These are phyloP conservation scores for Rhizophora apiculata DNA, from an alignment of 345 rosid genomes.

Conservation along the genomic window DNA sequence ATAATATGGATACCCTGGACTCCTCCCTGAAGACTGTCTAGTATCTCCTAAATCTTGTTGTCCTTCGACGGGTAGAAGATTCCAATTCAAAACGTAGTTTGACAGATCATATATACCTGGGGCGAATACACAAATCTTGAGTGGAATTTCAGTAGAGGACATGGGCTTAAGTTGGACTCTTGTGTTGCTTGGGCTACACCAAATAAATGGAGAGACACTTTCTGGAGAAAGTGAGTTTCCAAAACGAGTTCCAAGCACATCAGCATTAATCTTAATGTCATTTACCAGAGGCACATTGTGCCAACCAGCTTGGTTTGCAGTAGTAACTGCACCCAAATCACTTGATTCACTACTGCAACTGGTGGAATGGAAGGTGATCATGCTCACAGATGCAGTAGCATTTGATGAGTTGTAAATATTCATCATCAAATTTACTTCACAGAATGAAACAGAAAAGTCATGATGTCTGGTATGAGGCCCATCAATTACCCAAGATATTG, in stretches of 20 bases:
- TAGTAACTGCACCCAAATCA: slow-evolving; percentile 25
- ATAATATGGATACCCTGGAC: slow-evolving; percentile 68
- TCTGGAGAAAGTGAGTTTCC: slow-evolving; percentile 41
- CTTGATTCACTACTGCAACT: slow-evolving; percentile 23
- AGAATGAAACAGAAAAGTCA: slow-evolving; percentile 56
- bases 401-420: slow-evolving; percentile 65
- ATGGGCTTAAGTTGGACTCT: slow-evolving; percentile 50
- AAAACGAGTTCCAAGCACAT: slow-evolving; percentile 29
- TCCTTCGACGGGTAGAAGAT: slow-evolving; percentile 19
- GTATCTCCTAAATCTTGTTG: slow-evolving; percentile 30
- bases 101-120: slow-evolving; percentile 82
- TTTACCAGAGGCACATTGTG: slow-evolving; percentile 39
- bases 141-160: slow-evolving; percentile 54
- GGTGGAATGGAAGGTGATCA: slow-evolving; percentile 45
- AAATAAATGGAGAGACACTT: slow-evolving; percentile 61
- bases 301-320: slow-evolving; percentile 71
- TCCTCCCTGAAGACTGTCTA: slow-evolving; percentile 47
- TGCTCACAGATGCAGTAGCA: slow-evolving; percentile 39
- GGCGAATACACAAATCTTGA: slow-evolving; percentile 66
- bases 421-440: slow-evolving; percentile 64
- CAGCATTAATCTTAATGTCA: slow-evolving; percentile 54
- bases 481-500: slow-evolving; percentile 68
- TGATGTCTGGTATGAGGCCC: slow-evolving; percentile 62
- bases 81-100: slow-evolving; percentile 72
- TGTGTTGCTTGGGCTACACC: slow-evolving; percentile 80